Percentiles rank a stretch among this genome's conserved stretches.
phyloP scores from a whole-genome alignment of 1,139 yeast species.

The Citeromyces hawaiiensis region DNA sequence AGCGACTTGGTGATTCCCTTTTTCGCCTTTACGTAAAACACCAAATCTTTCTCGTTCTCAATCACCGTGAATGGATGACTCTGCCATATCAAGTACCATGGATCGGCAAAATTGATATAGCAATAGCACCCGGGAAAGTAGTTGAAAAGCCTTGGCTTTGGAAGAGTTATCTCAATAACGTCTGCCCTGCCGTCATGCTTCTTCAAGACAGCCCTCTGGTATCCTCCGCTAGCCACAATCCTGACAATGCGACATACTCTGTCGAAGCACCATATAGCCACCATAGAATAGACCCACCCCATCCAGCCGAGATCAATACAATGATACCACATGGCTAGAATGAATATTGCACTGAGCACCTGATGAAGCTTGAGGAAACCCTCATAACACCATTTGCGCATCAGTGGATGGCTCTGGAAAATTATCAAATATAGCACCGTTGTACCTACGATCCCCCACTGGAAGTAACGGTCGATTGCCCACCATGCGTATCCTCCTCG shows the following conservation, averaged over 20 bases:
- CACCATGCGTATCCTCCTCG: slow-evolving; percentile 12
- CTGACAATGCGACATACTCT: slow-evolving; percentile 20
- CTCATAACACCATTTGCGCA: slow-evolving; percentile 35
- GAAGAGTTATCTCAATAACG: slow-evolving; percentile 22
- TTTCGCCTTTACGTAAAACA: slow-evolving; percentile 10
- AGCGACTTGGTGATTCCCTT: slow-evolving; percentile 12
- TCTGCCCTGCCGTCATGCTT: slow-evolving; percentile 15
- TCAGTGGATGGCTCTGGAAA: slow-evolving; percentile 25
- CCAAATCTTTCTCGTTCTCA: slow-evolving; percentile 6
- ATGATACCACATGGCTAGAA: slow-evolving; percentile 26
- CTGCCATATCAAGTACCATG: slow-evolving; percentile 12
- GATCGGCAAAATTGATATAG: slow-evolving; percentile 10
- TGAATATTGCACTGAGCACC: slow-evolving; percentile 19
- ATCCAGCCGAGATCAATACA: slow-evolving; percentile 25
- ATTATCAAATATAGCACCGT: slow-evolving; percentile 25
- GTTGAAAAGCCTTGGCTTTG: slow-evolving; percentile 8
- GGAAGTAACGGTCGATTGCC: slow-evolving; percentile 10
- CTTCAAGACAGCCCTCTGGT: slow-evolving; percentile 13
- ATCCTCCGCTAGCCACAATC: slow-evolving; percentile 21
- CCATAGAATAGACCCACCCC: slow-evolving; percentile 28
- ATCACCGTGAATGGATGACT: slow-evolving; percentile 16
- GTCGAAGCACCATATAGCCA: slow-evolving; percentile 24
- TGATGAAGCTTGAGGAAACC: slow-evolving; percentile 23
- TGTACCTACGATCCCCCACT: slow-evolving; percentile 39
- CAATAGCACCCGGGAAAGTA: slow-evolving; percentile 12